A percentile compares a stretch with the other conserved stretches of the same genome.
phyloP scores from a whole-genome alignment of 768 basidiomycete genomes.

The Rhizopogon sp. region DNA sequence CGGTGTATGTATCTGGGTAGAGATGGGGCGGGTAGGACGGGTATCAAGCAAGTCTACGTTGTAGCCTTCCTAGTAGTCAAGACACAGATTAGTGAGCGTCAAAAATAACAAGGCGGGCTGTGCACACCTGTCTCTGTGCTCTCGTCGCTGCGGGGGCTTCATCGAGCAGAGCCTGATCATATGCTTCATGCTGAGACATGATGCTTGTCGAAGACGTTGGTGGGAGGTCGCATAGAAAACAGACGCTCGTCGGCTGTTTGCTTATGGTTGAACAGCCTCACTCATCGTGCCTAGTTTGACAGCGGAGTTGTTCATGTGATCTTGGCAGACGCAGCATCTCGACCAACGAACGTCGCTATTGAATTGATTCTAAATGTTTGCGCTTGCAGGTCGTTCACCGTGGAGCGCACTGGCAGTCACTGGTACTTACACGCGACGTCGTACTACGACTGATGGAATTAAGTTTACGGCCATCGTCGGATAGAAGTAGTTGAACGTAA shows the following conservation, averaged over 20 bases:
- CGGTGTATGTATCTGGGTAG: slow-evolving; percentile 14
- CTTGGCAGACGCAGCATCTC: not conserved
- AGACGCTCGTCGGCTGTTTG: slow-evolving; percentile 13
- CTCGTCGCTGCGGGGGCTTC: slow-evolving; percentile 38
- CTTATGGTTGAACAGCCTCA: slow-evolving; percentile 19
- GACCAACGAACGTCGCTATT: too few species aligned
- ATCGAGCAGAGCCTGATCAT: slow-evolving; percentile 36
- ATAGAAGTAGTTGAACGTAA: too few species aligned
- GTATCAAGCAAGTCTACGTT: slow-evolving; percentile 40
- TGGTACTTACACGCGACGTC: too few species aligned
- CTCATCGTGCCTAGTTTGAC: slow-evolving; percentile 10
- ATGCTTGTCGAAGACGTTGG: not conserved
- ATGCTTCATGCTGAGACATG: slow-evolving; percentile 20
- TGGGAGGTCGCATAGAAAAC: slow-evolving; percentile 6
- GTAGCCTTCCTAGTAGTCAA: slow-evolving; percentile 43
- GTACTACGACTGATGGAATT: too few species aligned
- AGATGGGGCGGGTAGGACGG: slow-evolving; percentile 13
- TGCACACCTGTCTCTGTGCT: slow-evolving; percentile 36
- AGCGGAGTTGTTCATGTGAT: not conserved
- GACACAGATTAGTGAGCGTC: not conserved
- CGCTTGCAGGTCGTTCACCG: too few species aligned
- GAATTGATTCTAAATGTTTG: too few species aligned
- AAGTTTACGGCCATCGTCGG: too few species aligned
- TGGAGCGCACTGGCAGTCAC: too few species aligned
- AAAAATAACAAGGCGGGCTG: not conserved